Conservation (phyloP, 2,329 filamentous ascomycete species). For the Alternaria sp. region DNA sequence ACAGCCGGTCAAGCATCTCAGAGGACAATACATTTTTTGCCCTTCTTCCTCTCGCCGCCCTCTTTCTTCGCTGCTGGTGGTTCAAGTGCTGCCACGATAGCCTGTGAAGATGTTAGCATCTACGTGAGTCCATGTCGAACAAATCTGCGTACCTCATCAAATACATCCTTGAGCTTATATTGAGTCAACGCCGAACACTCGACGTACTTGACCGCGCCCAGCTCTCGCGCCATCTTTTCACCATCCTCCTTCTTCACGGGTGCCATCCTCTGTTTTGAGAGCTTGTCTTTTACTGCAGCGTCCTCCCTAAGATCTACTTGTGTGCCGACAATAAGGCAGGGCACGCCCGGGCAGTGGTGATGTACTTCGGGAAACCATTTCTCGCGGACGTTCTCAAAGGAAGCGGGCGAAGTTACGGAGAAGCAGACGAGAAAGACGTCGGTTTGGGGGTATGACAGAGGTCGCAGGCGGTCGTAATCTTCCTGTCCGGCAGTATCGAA, state of each 20-base stretch:
- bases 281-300: slow-evolving; percentile 84
- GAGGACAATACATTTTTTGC: slow-evolving; percentile 49
- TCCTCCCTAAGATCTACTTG: slow-evolving; percentile 97
- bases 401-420: slow-evolving; percentile 95
- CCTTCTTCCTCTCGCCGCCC: slow-evolving; percentile 46
- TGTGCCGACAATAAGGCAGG: slow-evolving; percentile 96
- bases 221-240: slow-evolving; percentile 93
- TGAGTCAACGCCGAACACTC: slow-evolving; percentile 98
- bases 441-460: slow-evolving; percentile 96
- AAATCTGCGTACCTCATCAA: slow-evolving; percentile 81
- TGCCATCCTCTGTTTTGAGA: slow-evolving; percentile 94
- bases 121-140: neutral
- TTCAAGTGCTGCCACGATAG: slow-evolving; percentile 94
- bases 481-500: slow-evolving; percentile 99
- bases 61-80: slow-evolving; percentile 81
- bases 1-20: slow-evolving; percentile 26
- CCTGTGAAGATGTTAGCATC: slow-evolving; percentile 62
- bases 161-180: slow-evolving; percentile 98
- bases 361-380: slow-evolving; percentile 99
- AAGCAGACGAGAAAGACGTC: slow-evolving; percentile 99
- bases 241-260: slow-evolving; percentile 93
- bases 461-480: slow-evolving; percentile 97
- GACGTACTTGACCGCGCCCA: slow-evolving; percentile 98
- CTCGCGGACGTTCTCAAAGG: slow-evolving; percentile 98
- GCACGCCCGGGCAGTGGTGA: slow-evolving; percentile 97